phyloP scores from a whole-genome alignment of 768 basidiomycete species.

The Lactarius pseudohatsudake region DNA sequence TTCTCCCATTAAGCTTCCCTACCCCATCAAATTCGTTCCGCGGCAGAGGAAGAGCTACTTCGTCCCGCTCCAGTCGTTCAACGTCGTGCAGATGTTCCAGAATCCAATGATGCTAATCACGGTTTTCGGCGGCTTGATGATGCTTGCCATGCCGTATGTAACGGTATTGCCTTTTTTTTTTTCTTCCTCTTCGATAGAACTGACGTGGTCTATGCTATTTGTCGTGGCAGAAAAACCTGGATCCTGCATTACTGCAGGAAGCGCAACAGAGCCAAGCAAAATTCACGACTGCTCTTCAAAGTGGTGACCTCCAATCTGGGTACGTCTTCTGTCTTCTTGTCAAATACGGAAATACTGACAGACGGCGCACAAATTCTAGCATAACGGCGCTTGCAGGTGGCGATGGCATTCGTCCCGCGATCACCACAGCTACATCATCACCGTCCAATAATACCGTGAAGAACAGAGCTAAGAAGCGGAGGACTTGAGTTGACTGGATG shows the following conservation, averaged over 20 bases:
- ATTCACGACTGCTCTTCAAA: conserved; percentile 52
- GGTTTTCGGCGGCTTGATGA: conserved; percentile 62
- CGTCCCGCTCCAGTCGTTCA: conserved; percentile 69
- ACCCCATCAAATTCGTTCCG: conserved; percentile 59
- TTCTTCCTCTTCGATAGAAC: neutral
- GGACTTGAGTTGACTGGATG: neutral
- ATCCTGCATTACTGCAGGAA: conserved; percentile 66
- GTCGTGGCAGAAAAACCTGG: conserved; percentile 65
- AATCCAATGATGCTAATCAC: conserved; percentile 86
- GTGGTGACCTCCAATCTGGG: conserved; percentile 50
- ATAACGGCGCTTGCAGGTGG: conserved; percentile 12
- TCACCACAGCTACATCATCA: conserved; percentile 21
- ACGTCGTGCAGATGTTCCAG: conserved; percentile 69
- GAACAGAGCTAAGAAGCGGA: conserved; percentile 22
- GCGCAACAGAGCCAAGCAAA: conserved; percentile 61
- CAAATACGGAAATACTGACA: neutral
- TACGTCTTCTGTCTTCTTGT: neutral
- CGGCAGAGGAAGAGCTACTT: conserved; percentile 63
- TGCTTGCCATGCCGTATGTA: conserved; percentile 72
- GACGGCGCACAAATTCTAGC: conserved; percentile 6
- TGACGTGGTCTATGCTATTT: neutral
- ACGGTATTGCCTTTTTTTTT: conserved; percentile 49
- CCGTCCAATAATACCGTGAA: conserved; percentile 13
- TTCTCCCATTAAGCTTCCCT: conserved; percentile 52
- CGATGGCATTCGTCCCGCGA: conserved; percentile 13